Evolutionary conservation across 345 rosid genomes (phyloP).

Genomic region (Lepidium didymum): DNA sequence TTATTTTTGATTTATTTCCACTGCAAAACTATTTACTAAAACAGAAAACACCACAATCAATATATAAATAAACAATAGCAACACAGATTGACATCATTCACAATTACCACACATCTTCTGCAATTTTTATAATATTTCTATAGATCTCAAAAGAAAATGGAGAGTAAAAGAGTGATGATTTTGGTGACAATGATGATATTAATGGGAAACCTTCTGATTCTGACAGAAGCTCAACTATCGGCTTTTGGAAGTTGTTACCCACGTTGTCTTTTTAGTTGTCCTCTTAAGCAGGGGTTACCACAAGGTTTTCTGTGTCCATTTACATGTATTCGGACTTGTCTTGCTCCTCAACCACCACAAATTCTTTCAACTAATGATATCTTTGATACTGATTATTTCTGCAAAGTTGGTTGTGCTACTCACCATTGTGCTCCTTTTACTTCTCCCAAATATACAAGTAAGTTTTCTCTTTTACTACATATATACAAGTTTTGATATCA

Average conservation of each 20-base stretch:
- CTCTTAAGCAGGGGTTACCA: background rate
- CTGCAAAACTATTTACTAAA: background rate
- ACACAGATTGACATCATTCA: background rate
- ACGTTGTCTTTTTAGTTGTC: slow-evolving; percentile 7
- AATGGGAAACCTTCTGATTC: background rate
- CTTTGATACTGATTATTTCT: background rate
- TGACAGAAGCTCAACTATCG: slow-evolving; percentile 9
- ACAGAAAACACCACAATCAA: background rate
- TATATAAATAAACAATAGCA: background rate
- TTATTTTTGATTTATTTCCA: too few species aligned
- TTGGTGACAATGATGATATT: background rate
- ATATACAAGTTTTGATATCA: too few species aligned
- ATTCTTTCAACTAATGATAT: background rate
- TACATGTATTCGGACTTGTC: slow-evolving; percentile 9
- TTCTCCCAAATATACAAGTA: slow-evolving; percentile 14
- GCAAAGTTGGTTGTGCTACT: slow-evolving; percentile 24
- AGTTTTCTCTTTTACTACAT: too few species aligned
- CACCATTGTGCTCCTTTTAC: slow-evolving; percentile 7
- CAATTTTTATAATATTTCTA: background rate
- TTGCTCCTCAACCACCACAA: background rate
- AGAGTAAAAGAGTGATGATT: background rate
- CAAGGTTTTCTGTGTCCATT: background rate
- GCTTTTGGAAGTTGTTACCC: background rate
- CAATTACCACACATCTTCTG: background rate
- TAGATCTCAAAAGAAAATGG: background rate